Base-by-base conservation (phyloP, 345 rosid genomes). In the Syzygium aqueum region DNA sequence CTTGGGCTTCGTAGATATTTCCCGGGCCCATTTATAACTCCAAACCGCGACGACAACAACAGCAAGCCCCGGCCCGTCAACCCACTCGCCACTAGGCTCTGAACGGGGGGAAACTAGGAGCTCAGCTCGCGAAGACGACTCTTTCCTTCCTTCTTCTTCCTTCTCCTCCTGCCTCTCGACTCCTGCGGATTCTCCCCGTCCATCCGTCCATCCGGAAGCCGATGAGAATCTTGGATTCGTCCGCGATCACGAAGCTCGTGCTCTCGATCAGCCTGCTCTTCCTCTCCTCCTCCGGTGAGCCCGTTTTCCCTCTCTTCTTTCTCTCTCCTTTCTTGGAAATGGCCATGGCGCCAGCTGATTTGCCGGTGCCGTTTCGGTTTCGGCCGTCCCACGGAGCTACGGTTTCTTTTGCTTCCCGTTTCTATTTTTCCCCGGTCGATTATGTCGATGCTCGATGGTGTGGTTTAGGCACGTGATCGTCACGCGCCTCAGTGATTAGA, bases 201-300 rank as follows among this genome's bases (percentile, higher is more conserved):
- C 46, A 6, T 43, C 46, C 46, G 1, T 43, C 46, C 46, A 5
- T 19, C 27, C 49, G 21, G 40, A 73, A 73, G 49, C 49, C 49
- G 82, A 73, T 73, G 82, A 11, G 82, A 37, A 40, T 5, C 37
- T 37, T 22, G 82, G 82, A 37, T 73, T 73, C 49, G 82, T 2
- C 37, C 7, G 1, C 46, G 49, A 11, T 73, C 82, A 5, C 82
- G 82, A 73, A 19, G 19, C 87, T 77, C 49, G 77, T 89, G 21
- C 80, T 94, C 46, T 65, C 91, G 51, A 73, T 90, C 63, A 85
- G 87, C 82, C 87, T 89, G 84, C 89, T 85, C 1, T 6, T 90
- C 84, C 77, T 83, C 27, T 87, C 85, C 85, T 89, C 93, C 25
- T 89, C 73, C 77, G 95, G 95, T 94, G 90, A 87, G 67, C 37